These are phyloP conservation scores for Trichoderma asperelloides DNA, from an alignment of 495 filamentous ascomycete species.

Conservation along the genomic window DNA sequence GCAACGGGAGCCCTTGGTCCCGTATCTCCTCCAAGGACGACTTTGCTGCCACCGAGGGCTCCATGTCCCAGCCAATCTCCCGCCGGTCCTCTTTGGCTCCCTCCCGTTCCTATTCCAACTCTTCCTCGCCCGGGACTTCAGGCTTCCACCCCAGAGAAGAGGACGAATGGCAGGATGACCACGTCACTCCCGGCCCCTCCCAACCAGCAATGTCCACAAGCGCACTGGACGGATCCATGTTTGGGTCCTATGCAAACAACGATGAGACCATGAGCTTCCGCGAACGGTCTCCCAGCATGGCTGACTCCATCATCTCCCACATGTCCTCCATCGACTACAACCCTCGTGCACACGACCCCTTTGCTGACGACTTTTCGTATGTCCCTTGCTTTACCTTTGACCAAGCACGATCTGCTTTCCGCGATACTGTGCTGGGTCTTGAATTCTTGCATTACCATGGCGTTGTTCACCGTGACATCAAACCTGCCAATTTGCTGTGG, in stretches of 20 bases:
- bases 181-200: slow-evolving; percentile 36
- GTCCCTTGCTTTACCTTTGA: slow-evolving; percentile 83
- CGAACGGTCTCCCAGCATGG: slow-evolving; percentile 52
- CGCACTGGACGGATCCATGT: slow-evolving; percentile 68
- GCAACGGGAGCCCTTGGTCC: slow-evolving; percentile 22
- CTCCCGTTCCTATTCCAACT: slow-evolving; percentile 34
- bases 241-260: slow-evolving; percentile 49
- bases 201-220: slow-evolving; percentile 29
- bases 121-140: slow-evolving; percentile 16
- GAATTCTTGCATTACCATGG: slow-evolving; percentile 96
- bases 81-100: slow-evolving; percentile 34
- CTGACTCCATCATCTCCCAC: slow-evolving; percentile 52
- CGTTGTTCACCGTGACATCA: slow-evolving; percentile 97
- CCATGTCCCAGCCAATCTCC: slow-evolving; percentile 26
- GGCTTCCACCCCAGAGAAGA: slow-evolving; percentile 3
- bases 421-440: slow-evolving; percentile 86
- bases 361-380: slow-evolving; percentile 77
- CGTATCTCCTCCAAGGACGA: slow-evolving; percentile 27
- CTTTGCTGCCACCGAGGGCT: slow-evolving; percentile 15
- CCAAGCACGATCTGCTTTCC: slow-evolving; percentile 79
- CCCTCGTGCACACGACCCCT: slow-evolving; percentile 42
- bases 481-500: slow-evolving; percentile 92
- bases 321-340: slow-evolving; percentile 47
- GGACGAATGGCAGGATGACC: slow-evolving; percentile 24
- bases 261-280: slow-evolving; percentile 39